Conservation (phyloP, 768 basidiomycete species). For the Vararia minispora region DNA sequence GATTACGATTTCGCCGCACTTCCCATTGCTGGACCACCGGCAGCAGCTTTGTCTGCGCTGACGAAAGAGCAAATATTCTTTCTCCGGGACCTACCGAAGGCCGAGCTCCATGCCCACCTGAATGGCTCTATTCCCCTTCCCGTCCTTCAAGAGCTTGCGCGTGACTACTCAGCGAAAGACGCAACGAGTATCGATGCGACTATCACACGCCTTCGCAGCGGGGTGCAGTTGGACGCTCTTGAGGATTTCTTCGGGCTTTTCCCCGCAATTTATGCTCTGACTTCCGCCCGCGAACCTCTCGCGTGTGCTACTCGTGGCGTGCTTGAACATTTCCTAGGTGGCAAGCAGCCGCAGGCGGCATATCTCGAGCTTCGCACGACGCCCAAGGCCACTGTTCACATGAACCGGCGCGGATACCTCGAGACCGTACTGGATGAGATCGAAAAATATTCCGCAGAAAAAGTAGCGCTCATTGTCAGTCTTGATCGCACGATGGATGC, state of each 20-base stretch:
- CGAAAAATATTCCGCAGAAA: slow-evolving; percentile 37
- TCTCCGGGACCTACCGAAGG: slow-evolving; percentile 58
- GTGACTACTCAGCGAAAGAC: slow-evolving; percentile 19
- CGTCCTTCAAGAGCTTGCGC: slow-evolving; percentile 51
- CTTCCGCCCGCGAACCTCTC: slow-evolving; percentile 46
- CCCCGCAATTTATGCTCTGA: slow-evolving; percentile 70
- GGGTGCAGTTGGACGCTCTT: slow-evolving; percentile 38
- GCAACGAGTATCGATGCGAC: slow-evolving; percentile 27
- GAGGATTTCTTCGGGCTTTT: slow-evolving; percentile 67
- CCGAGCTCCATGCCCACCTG: slow-evolving; percentile 79
- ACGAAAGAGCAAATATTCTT: slow-evolving; percentile 41
- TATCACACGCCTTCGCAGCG: slow-evolving; percentile 28
- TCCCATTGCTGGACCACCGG: slow-evolving; percentile 23
- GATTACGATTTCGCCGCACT: neutral
- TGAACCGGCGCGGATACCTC: slow-evolving; percentile 54
- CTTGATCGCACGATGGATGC: slow-evolving; percentile 62
- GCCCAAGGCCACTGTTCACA: slow-evolving; percentile 45
- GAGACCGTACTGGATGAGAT: slow-evolving; percentile 54
- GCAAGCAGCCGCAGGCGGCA: slow-evolving; percentile 38
- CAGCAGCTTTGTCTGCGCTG: slow-evolving; percentile 44
- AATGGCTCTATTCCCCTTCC: slow-evolving; percentile 73
- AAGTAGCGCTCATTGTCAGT: slow-evolving; percentile 58
- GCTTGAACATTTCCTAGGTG: slow-evolving; percentile 48
- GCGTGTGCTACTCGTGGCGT: slow-evolving; percentile 51
- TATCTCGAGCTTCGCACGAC: slow-evolving; percentile 84